Percentiles rank a stretch among this genome's conserved stretches.
These are phyloP conservation scores for Chondrostereum purpureum DNA, from an alignment of 1,284 basidiomycete species.

Conservation along the genomic window DNA sequence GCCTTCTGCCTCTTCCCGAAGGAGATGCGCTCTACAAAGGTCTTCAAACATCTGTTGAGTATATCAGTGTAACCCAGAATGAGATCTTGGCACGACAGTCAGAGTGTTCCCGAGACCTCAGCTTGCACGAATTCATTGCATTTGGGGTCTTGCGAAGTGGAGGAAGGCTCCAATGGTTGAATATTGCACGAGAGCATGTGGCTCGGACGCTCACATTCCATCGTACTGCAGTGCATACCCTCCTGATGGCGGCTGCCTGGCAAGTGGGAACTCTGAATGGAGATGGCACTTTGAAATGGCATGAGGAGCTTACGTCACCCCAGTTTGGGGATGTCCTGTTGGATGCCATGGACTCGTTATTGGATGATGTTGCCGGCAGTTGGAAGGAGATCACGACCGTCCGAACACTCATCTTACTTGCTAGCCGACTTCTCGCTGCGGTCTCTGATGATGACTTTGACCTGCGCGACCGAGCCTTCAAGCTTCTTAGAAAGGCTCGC, in stretches of 20 bases:
- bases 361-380: slow-evolving; percentile 27
- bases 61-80: slow-evolving; percentile 35
- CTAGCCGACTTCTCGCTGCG: slow-evolving; percentile 28
- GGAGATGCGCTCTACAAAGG: slow-evolving; percentile 24
- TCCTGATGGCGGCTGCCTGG: slow-evolving; percentile 34
- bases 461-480: slow-evolving; percentile 12
- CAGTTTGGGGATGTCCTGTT: slow-evolving; percentile 30
- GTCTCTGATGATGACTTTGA: slow-evolving; percentile 4
- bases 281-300: slow-evolving; percentile 20
- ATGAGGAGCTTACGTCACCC: slow-evolving; percentile 22
- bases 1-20: slow-evolving; percentile 23
- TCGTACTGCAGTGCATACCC: slow-evolving; percentile 29
- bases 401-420: slow-evolving; percentile 28
- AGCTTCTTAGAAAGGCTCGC: slow-evolving; percentile 25
- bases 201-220: slow-evolving; percentile 29
- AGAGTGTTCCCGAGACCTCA: slow-evolving; percentile 28
- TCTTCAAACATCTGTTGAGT: slow-evolving; percentile 30
- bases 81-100: slow-evolving; percentile 34
- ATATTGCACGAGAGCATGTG: slow-evolving; percentile 35
- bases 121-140: slow-evolving; percentile 35
- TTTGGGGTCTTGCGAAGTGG: slow-evolving; percentile 40
- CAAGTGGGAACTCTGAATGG: slow-evolving; percentile 31
- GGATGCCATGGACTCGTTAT: slow-evolving; percentile 23
- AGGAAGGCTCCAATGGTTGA: slow-evolving; percentile 39
- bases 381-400: slow-evolving; percentile 36